Evolutionary conservation across 2,329 filamentous ascomycete species (phyloP).

Genomic region (Epichloe uncinata): DNA sequence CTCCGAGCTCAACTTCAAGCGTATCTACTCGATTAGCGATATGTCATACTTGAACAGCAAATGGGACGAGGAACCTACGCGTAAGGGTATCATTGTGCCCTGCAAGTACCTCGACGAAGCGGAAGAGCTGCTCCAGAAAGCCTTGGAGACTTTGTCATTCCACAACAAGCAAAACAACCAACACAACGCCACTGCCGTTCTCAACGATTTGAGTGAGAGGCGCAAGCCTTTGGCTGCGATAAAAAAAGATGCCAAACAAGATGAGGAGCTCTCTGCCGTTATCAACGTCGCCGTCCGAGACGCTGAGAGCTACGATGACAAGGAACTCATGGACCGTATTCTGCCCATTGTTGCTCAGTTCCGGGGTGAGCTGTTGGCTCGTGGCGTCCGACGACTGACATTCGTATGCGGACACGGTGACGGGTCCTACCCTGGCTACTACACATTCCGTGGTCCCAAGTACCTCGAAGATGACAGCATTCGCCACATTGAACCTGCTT

Average conservation of each 20-base stretch:
- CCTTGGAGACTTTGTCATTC: constrained; percentile 67
- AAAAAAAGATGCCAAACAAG: constrained; percentile 26
- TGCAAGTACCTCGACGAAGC: constrained; percentile 89
- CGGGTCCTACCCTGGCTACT: constrained; percentile 91
- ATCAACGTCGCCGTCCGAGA: constrained; percentile 87
- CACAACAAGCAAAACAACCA: constrained; percentile 43
- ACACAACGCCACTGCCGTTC: constrained; percentile 40
- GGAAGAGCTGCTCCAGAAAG: constrained; percentile 73
- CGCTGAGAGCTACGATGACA: constrained; percentile 69
- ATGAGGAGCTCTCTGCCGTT: constrained; percentile 78
- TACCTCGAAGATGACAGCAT: constrained; percentile 92
- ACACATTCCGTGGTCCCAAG: constrained; percentile 86
- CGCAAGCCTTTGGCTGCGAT: constrained; percentile 35
- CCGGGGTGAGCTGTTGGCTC: constrained; percentile 71
- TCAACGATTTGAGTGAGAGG: constrained; percentile 62
- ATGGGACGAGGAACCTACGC: constrained; percentile 59
- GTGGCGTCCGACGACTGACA: constrained; percentile 76
- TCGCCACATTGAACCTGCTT: constrained; percentile 88
- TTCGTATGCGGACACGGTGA: constrained; percentile 95
- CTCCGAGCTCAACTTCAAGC: constrained; percentile 51
- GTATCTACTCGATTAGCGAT: constrained; percentile 90
- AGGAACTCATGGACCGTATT: constrained; percentile 66
- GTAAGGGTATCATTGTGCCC: constrained; percentile 90
- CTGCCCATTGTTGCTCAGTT: constrained; percentile 61
- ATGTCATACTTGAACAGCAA: constrained; percentile 77